Evolutionary conservation across 345 rosid species (phyloP), one percentile per base, ranked within the genome.

Genomic region (Eucalyptus regnans): DNA sequence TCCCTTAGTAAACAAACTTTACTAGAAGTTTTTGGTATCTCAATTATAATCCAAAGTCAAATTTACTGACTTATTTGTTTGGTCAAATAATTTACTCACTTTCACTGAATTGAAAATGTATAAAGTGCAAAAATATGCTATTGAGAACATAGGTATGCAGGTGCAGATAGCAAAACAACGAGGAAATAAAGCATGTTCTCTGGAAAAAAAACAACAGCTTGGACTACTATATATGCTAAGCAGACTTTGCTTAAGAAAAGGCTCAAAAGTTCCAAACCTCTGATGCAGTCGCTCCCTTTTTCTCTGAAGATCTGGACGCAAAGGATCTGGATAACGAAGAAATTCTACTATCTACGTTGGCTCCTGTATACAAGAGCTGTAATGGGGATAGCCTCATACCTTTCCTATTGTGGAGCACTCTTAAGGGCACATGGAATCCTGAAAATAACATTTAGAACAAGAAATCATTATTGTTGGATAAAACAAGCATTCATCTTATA

Each of bases 271-370:
- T 51, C 88, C 92, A 88, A 92, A 97, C 99, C 99, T 96, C 94
- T 86, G 96, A 93, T 44, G 79, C 90, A 29, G 91, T 91, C 90
- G 92, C 81, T 50, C 89, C 92, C 37, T 91, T 54, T 91, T 92
- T 87, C 91, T 92, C 93, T 54, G 99, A 94, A 90, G 96, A 85
- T 92, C 81, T 92, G 52, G 99, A 94, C 11, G 99, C 96, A 90
- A 95, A 96, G 54, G 96, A 90, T 92, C 98, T 89, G 89, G 92
- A 89, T 88, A 31, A 90, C 89, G 92, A 90, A 86, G 89, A 87
- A 8, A 37, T 68, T 81, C 87, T 83, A 66, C 90, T 91, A 87
- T 41, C 86, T 50, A 86, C 89, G 87, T 88, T 54, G 62, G 86
- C 91, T 76, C 90, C 91, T 89, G 54, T 44, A 60, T 86, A 90